phyloP scores from a whole-genome alignment of 352 stramenopile genomes.

The Pythium myriotylum region DNA sequence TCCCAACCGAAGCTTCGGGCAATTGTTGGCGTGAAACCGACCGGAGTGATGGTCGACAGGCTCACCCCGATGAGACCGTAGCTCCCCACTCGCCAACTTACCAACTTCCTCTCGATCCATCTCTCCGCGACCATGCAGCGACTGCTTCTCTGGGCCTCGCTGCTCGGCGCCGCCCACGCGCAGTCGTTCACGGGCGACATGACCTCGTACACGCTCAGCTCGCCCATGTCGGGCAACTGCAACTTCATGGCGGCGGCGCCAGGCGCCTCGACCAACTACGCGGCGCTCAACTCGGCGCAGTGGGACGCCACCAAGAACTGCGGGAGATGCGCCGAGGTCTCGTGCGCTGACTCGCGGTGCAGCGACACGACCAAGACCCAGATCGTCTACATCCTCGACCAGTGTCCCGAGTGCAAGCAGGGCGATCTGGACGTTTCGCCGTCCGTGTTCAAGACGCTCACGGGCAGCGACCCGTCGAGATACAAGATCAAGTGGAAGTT shows the following conservation, averaged over 20 bases:
- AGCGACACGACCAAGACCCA: conserved; percentile 32
- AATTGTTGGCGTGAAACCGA: too few species aligned
- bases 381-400: conserved; percentile 64
- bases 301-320: conserved; percentile 49
- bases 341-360: conserved; percentile 50
- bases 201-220: conserved; percentile 20
- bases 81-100: background rate
- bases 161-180: background rate
- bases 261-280: conserved; percentile 45
- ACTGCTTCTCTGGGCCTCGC: background rate
- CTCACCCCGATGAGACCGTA: background rate
- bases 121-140: too few species aligned
- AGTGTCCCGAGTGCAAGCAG: conserved; percentile 47
- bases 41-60: background rate
- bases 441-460: conserved; percentile 35
- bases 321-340: conserved; percentile 27
- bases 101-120: background rate
- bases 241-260: conserved; percentile 58
- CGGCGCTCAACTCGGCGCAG: conserved; percentile 55
- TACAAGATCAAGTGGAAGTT: conserved; percentile 42
- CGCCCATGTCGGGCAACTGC: conserved; percentile 31
- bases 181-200: conserved; percentile 14
- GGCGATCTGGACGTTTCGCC: conserved; percentile 58
- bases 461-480: conserved; percentile 24
- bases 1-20: background rate